Evolutionary conservation across 495 filamentous ascomycete species (phyloP).

Genomic region (Aspergillus mulundensis): DNA sequence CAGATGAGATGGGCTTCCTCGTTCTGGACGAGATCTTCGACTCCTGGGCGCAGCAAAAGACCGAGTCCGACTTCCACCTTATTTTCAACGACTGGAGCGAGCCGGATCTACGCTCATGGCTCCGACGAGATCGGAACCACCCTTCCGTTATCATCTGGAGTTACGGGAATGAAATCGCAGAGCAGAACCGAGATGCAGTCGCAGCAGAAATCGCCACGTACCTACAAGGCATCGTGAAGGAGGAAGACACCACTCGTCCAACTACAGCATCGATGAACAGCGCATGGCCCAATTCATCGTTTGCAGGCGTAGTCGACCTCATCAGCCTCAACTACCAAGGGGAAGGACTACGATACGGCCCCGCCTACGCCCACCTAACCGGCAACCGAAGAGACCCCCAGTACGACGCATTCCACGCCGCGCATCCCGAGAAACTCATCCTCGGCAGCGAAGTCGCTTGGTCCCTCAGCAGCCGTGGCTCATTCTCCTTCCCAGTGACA

Average conservation of each 20-base stretch:
- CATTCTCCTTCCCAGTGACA: not conserved
- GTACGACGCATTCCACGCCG: not conserved
- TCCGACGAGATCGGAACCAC: conserved; percentile 6
- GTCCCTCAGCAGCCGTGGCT: not conserved
- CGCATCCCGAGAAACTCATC: not conserved
- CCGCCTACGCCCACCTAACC: not conserved
- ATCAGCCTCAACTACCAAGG: conserved; percentile 11
- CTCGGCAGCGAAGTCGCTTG: conserved; percentile 2
- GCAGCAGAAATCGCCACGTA: not conserved
- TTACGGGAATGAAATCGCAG: conserved; percentile 2
- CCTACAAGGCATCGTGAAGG: not conserved
- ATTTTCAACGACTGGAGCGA: conserved; percentile 9
- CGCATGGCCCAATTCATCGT: not conserved
- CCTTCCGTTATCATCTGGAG: conserved; percentile 8
- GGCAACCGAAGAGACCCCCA: not conserved
- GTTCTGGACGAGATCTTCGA: conserved; percentile 7
- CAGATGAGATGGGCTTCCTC: conserved; percentile 7
- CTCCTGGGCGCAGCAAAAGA: not conserved
- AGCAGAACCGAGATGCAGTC: not conserved
- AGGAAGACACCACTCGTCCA: conserved; percentile 2
- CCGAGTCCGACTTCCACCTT: not conserved
- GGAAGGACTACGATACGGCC: conserved; percentile 2
- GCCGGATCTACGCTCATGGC: conserved; percentile 5
- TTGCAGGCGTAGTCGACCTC: not conserved
- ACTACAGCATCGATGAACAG: not conserved